These are phyloP conservation scores for Santalum album DNA, from an alignment of 164 flowering plant genomes.

Conservation along the genomic window DNA sequence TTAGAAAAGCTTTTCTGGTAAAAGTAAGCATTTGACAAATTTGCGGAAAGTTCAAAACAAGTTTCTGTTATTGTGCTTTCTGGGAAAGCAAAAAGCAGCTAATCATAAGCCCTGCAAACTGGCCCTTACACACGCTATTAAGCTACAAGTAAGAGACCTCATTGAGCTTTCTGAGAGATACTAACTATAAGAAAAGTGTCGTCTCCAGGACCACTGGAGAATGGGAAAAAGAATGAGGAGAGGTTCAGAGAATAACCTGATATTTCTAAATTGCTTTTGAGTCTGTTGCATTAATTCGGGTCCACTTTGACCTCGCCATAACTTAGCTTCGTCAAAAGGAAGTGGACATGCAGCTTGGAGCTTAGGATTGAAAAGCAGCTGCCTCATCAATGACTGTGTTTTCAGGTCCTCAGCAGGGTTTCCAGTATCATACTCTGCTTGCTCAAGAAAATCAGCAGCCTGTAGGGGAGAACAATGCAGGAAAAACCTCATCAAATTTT, in stretches of 20 bases:
- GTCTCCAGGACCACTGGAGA: not conserved
- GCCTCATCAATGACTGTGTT: constrained; percentile 68
- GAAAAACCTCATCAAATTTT: not conserved
- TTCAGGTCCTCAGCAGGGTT: constrained; percentile 76
- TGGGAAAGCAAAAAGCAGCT: no score
- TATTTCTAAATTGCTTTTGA: constrained; percentile 85
- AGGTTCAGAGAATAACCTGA: constrained; percentile 44
- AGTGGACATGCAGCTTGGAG: constrained; percentile 83
- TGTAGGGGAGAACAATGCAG: constrained; percentile 13
- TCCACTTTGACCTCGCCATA: constrained; percentile 94
- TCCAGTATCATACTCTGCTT: constrained; percentile 91
- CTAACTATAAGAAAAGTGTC: no score
- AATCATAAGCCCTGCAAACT: no score
- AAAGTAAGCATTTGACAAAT: no score
- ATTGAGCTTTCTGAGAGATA: no score
- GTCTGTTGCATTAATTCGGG: constrained; percentile 81
- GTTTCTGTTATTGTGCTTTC: no score
- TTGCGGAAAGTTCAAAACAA: no score
- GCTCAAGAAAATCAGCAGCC: constrained; percentile 89
- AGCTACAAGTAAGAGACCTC: no score
- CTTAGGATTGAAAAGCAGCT: constrained; percentile 63
- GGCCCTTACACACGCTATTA: no score
- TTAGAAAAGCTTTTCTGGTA: no score
- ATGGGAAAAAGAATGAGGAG: not conserved
- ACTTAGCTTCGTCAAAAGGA: constrained; percentile 95